Evolutionary conservation across 257 asterid genomes (phyloP).

Genomic region (Przewalskia tangutica): DNA sequence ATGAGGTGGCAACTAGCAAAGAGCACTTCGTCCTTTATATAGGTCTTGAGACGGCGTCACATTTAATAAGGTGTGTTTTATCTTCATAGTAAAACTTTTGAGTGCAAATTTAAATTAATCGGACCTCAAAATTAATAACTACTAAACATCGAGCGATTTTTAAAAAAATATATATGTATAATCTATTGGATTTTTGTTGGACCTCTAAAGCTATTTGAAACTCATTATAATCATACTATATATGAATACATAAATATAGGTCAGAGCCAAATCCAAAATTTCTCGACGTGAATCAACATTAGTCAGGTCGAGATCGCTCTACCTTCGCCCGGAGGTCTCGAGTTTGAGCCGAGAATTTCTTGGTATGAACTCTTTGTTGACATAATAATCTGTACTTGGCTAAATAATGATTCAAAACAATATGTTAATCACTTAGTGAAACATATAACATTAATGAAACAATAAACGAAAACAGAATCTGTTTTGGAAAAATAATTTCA

Average conservation of each 20-base stretch:
- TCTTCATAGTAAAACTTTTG: not conserved
- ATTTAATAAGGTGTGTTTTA: not conserved
- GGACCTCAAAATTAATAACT: not conserved
- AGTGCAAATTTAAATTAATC: not conserved
- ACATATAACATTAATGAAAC: too few relatives aligned
- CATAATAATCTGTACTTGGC: too few relatives aligned
- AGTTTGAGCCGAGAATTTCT: not conserved
- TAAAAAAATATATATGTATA: too few relatives aligned
- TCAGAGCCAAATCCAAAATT: not conserved
- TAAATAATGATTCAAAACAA: too few relatives aligned
- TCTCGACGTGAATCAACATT: too few relatives aligned
- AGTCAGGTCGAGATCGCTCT: not conserved
- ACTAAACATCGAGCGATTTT: too few relatives aligned
- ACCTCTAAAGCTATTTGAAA: too few relatives aligned
- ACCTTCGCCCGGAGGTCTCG: not conserved
- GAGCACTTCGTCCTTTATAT: not conserved
- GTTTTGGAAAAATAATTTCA: too few relatives aligned
- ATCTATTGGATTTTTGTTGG: not conserved
- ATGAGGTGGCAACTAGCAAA: accelerated
- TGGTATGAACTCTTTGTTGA: not conserved
- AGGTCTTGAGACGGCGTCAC: too few relatives aligned
- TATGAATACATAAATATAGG: not conserved
- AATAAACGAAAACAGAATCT: too few relatives aligned
- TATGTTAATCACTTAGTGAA: too few relatives aligned
- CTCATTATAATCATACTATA: not conserved